These are phyloP conservation scores for Cornus suecica DNA, from an alignment of 148 eudicot species.

Conservation along the genomic window DNA sequence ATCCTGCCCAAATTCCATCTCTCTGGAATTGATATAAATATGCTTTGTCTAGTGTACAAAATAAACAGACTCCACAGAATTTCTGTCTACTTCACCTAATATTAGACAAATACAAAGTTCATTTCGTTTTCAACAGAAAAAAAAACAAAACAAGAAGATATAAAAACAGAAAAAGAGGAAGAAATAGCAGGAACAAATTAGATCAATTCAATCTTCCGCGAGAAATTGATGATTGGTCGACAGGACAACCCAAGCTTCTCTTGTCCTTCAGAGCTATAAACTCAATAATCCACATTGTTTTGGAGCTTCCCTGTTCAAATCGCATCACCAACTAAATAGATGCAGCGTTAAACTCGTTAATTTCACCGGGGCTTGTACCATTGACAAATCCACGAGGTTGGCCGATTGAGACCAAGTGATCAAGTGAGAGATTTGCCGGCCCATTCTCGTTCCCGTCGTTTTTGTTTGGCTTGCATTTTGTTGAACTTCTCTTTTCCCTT, in stretches of 20 bases:
- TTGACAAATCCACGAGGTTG: background rate
- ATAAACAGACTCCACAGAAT: too few species aligned
- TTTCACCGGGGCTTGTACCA: background rate
- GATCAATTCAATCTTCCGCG: background rate
- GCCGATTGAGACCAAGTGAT: constrained; percentile 25
- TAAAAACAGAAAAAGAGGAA: too few species aligned
- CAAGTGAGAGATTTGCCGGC: constrained; percentile 91
- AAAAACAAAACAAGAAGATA: too few species aligned
- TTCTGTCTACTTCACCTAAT: too few species aligned
- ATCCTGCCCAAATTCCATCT: too few species aligned
- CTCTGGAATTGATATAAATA: too few species aligned
- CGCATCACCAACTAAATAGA: background rate
- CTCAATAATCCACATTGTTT: background rate
- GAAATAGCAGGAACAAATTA: too few species aligned
- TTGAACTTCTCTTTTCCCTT: constrained; percentile 95
- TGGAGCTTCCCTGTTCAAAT: background rate
- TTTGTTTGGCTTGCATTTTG: constrained; percentile 81
- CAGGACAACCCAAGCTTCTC: background rate
- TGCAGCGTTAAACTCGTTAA: background rate
- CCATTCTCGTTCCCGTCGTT: constrained; percentile 87
- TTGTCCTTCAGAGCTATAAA: background rate
- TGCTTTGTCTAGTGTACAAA: too few species aligned
- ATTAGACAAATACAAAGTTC: too few species aligned
- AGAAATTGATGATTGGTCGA: background rate
- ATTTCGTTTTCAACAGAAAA: too few species aligned